These are phyloP conservation scores for Saccharomyces hybrid DNA, from an alignment of 1,139 yeast species.

Conservation along the genomic window DNA sequence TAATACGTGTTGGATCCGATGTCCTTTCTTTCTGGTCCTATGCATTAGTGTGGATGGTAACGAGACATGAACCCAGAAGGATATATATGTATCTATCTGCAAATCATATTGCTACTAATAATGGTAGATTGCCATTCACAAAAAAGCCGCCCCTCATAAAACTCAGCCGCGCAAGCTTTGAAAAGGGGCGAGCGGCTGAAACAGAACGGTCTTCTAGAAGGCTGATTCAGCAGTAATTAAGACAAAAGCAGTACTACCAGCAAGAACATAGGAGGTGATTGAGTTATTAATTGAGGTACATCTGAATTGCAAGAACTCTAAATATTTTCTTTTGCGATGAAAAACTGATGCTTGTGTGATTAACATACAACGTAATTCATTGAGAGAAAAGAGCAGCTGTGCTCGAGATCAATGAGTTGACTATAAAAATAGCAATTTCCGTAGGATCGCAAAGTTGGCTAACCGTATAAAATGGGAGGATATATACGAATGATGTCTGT, in stretches of 20 bases:
- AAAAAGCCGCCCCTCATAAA: not conserved
- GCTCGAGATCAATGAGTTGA: too few relatives aligned
- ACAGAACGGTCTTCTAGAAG: not conserved
- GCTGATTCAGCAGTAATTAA: not conserved
- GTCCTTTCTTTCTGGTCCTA: not conserved
- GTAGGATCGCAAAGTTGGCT: too few relatives aligned
- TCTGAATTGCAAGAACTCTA: too few relatives aligned
- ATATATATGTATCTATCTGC: not conserved
- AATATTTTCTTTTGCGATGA: too few relatives aligned
- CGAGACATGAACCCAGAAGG: not conserved
- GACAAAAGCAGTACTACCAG: not conserved
- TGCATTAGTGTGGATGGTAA: not conserved
- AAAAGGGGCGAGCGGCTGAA: not conserved
- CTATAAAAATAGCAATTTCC: too few relatives aligned
- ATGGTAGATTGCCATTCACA: not conserved
- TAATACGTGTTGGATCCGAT: not conserved
- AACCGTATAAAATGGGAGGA: too few relatives aligned
- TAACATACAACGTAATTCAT: too few relatives aligned
- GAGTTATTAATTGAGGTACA: not conserved
- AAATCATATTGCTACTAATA: not conserved
- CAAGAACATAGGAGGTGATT: not conserved
- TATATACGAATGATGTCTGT: too few relatives aligned
- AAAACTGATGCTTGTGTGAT: too few relatives aligned
- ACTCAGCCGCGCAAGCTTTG: not conserved
- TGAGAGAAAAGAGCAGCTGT: too few relatives aligned